Base-by-base conservation (phyloP, 1,284 basidiomycete genomes). In the Malassezia vespertilionis region DNA sequence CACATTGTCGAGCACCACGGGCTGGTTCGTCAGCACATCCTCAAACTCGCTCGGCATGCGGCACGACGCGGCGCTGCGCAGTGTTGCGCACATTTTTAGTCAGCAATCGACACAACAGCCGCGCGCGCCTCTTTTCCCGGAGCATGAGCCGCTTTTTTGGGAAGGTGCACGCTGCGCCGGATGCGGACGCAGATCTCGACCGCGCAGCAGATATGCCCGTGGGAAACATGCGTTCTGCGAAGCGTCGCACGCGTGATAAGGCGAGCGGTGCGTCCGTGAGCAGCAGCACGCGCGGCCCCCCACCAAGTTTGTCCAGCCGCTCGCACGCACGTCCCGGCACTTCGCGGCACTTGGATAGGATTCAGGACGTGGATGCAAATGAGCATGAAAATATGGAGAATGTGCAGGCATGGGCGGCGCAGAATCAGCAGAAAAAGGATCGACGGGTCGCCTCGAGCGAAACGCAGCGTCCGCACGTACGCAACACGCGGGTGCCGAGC, bases 11-110 rank as follows among this genome's bases (percentile, higher is more conserved):
- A 71, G 65, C 10, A 71, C 68, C 36, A 71, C 68, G 11, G 68
- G 68, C 48, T 71, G 68, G 53, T 71, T 71, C 44, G 66, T 69
- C 30, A 71, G 65, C 34, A 69, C 68, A 38, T 71, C 65, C 40
- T 67, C 63, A 32, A 64, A 69, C 39, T 71, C 63, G 44, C 52
- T 35, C 35, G 56, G 56, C 51, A 60, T 56, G 23, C 14, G 12
- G 27, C 22, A 23, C 31, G 37, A 39, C 37, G 37, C 37, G 37
- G 26, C 24, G 37, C 10, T 6, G n/a, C n/a, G n/a, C n/a, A n/a
- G n/a, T n/a, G n/a, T n/a, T n/a, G n/a, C n/a, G n/a, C n/a, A n/a
- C n/a, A n/a, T n/a, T 18, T 39, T 42, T 42, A 42, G 40, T 42
- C 40, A 42, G 30, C 37, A 3, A 11, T 7, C 26, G 26, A 12